Base-by-base conservation (phyloP, 441 rosid genomes). In the Erodium trifolium region DNA sequence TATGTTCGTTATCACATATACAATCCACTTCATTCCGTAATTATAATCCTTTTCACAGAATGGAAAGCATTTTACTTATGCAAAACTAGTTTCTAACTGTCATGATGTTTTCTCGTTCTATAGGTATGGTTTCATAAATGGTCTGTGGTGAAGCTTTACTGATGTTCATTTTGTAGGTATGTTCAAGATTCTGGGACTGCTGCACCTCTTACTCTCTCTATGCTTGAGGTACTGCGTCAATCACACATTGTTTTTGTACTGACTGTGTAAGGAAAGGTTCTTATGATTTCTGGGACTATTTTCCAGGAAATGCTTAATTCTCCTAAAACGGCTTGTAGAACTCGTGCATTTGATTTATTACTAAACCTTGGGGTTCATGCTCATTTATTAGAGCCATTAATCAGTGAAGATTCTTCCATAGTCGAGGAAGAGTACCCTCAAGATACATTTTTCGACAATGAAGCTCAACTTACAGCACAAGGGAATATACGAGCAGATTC, bases 281-380 rank as follows among this genome's bases (percentile, higher is more conserved):
- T 82, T 43, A 80, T 65, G 11, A 72, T 71, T 73, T 57, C 10
- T 2, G 35, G 63, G 69, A 59, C 68, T 41, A 23, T 72, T 39
- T 77, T 77, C 72, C 88, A 95, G 99, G 99, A 90, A 78, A 95
- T 95, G 96, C 90, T 95, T 69, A 80, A 82, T 80, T 92, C 99
- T 81, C 80, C 90, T 57, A 85, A 81, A 81, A 74, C 88, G 68
- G 85, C 87, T 69, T 89, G 93, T 77, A 82, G 91, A 83, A 83
- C 88, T 71, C 95, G 97, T 75, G 99, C 92, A 72, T 92, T 95
- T 83, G 99, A 95, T 83, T 81, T 95, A 79, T 85, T 95, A 74
- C 82, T 92, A 82, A 95, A 95, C 82, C 93, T 95, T 68, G 98
- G 98, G 72, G 99, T 92, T 70, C 99, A 95, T 82, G 93, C 92